A percentile compares a stretch with the other conserved stretches of the same genome.
Evolutionary conservation across 1,284 basidiomycete genomes (phyloP).

Genomic region (Ceratobasidium theobromae): DNA sequence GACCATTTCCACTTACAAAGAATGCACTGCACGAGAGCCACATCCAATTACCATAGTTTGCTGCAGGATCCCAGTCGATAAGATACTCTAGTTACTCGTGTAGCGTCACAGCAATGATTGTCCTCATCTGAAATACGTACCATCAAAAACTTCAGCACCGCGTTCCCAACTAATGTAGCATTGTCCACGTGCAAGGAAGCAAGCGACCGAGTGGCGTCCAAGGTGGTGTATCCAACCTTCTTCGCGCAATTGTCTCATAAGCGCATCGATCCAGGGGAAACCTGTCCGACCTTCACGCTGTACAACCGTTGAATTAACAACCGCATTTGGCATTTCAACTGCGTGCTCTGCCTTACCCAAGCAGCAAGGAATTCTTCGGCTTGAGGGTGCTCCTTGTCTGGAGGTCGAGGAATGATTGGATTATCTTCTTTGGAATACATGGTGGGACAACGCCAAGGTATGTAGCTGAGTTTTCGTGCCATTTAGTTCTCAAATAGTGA

Average conservation of each 20-base stretch:
- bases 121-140: constrained; percentile 35
- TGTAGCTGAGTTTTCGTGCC: constrained; percentile 38
- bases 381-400: constrained; percentile 42
- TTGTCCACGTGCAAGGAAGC: constrained; percentile 55
- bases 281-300: constrained; percentile 49
- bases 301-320: not conserved
- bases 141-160: constrained; percentile 55
- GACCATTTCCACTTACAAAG: constrained; percentile 42
- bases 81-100: constrained; percentile 40
- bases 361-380: constrained; percentile 47
- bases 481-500: not conserved
- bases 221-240: constrained; percentile 55
- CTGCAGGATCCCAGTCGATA: constrained; percentile 49
- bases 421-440: constrained; percentile 45
- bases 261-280: constrained; percentile 53
- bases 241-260: constrained; percentile 49
- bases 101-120: not conserved
- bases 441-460: constrained; percentile 49
- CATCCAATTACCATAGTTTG: constrained; percentile 52
- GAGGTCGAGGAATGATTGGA: constrained; percentile 45
- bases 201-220: constrained; percentile 55
- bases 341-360: constrained; percentile 38
- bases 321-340: not conserved
- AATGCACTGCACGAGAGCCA: constrained; percentile 52
- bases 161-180: constrained; percentile 58